phyloP scores from a whole-genome alignment of 2,329 filamentous ascomycete genomes.

The Alternaria solani region DNA sequence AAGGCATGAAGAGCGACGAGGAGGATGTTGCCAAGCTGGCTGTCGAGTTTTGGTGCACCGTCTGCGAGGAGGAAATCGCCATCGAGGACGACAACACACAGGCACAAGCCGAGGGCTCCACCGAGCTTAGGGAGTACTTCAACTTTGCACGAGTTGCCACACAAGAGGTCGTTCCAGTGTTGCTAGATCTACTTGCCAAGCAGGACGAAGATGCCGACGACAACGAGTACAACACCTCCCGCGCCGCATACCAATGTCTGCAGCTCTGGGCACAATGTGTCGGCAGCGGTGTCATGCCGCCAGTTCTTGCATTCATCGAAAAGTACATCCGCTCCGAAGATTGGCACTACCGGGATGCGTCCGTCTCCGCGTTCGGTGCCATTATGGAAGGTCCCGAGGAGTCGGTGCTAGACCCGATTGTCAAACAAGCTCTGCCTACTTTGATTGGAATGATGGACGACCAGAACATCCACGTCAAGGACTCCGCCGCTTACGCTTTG shows the following conservation, averaged over 20 bases:
- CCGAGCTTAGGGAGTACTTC: constrained; percentile 90
- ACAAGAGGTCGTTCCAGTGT: constrained; percentile 90
- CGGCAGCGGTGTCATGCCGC: constrained; percentile 80
- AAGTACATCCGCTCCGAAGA: constrained; percentile 87
- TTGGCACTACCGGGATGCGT: constrained; percentile 94
- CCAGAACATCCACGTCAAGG: constrained; percentile 85
- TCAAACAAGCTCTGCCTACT: constrained; percentile 93
- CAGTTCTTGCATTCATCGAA: constrained; percentile 92
- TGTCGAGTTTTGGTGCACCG: constrained; percentile 99
- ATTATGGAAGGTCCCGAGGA: constrained; percentile 99
- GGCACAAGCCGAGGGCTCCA: constrained; percentile 73
- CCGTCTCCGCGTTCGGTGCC: constrained; percentile 94
- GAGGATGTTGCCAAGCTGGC: constrained; percentile 98
- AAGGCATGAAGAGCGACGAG: constrained; percentile 97
- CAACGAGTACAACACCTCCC: constrained; percentile 96
- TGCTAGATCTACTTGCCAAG: constrained; percentile 88
- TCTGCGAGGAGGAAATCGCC: constrained; percentile 97
- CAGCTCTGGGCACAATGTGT: constrained; percentile 96
- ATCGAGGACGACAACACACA: constrained; percentile 97
- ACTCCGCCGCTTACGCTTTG: constrained; percentile 94
- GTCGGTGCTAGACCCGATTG: constrained; percentile 87
- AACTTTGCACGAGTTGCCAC: constrained; percentile 95
- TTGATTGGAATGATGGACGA: constrained; percentile 95
- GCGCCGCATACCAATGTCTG: constrained; percentile 94
- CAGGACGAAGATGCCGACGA: constrained; percentile 97